Evolutionary conservation across 2,329 filamentous ascomycete species (phyloP), one percentile per base, ranked within the genome.

Genomic region (Dactylellina sp.): DNA sequence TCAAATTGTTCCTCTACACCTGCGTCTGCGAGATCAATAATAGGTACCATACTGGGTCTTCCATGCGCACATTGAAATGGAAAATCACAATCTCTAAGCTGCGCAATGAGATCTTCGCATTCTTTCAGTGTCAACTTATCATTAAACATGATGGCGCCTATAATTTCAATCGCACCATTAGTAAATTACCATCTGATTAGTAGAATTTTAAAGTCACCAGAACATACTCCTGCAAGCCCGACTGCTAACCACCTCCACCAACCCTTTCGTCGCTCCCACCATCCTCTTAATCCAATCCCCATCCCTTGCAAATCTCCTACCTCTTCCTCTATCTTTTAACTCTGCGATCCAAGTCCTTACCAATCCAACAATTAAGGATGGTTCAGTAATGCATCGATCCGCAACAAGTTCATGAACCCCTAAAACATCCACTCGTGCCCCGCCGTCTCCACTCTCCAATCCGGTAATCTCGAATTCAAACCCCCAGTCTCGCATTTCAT

Each of bases 41-140:
- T 72, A 1, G 88, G 88, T 4, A 86, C 85, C 85, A 90, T 86
- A 35, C 86, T 88, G 0, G 88, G 88, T 60, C 89, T 84, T 0
- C 92, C 92, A 82, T 96, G 92, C 0, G 92, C 92, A 80, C 92
- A 96, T 79, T 92, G 89, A 76, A 95, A 95, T 0, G 92, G 91
- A 75, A 94, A 91, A 0, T 83, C 84, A 76, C 90, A 93, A 0
- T 78, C 79, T 0, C 85, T 84, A n/a, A 95, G 81, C 1, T 83
- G 83, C 1, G 62, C 72, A 0, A 94, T 80, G 35, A 95, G 80
- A 0, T 80, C 79, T 7, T 81, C 76, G 77, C 91, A 94, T 75
- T 92, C 84, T 0, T 83, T 80, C 0, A 79, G 75, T 0, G 83
- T 84, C 6, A 95, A 81, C 4, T 82, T 79, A 78, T 96, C 92